Evolutionary conservation across 306 rosid species (phyloP).

Genomic region (Bauhinia variegata): DNA sequence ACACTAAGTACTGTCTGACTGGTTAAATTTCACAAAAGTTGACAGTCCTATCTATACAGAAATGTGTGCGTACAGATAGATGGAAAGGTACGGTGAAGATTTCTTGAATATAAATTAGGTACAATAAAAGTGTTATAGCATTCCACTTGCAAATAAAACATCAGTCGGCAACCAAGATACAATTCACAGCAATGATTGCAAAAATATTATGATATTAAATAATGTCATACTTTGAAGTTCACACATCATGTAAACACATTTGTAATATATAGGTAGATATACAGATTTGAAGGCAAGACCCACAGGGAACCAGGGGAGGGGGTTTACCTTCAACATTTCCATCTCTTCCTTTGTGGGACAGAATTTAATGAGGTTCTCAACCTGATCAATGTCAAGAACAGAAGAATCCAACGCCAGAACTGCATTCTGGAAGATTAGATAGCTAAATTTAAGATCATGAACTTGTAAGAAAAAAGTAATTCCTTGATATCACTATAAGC

Average conservation of each 20-base stretch:
- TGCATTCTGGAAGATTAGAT: slow-evolving; percentile 29
- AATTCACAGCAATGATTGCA: slow-evolving; percentile 21
- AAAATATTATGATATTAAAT: slow-evolving; percentile 23
- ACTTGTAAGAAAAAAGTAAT: background rate
- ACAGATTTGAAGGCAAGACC: too few species aligned
- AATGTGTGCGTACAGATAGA: too few species aligned
- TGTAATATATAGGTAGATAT: too few species aligned
- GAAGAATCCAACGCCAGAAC: slow-evolving; percentile 59
- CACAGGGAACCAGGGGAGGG: background rate
- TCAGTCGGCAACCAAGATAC: slow-evolving; percentile 22
- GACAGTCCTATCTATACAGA: slow-evolving; percentile 1
- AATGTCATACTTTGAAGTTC: slow-evolving; percentile 18
- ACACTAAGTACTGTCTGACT: background rate
- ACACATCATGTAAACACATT: too few species aligned
- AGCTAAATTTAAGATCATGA: background rate
- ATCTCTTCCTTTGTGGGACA: slow-evolving; percentile 97
- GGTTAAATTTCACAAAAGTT: slow-evolving; percentile 10
- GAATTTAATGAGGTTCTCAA: slow-evolving; percentile 95
- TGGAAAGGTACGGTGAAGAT: background rate
- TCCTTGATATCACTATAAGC: background rate
- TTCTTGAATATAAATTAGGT: slow-evolving; percentile 7
- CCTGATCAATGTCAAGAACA: slow-evolving; percentile 76
- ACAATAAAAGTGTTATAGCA: slow-evolving; percentile 1
- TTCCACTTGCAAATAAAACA: too few species aligned
- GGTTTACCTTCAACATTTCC: slow-evolving; percentile 80